Conservation (phyloP, 768 basidiomycete species). For the Lanmaoa rubissima region DNA sequence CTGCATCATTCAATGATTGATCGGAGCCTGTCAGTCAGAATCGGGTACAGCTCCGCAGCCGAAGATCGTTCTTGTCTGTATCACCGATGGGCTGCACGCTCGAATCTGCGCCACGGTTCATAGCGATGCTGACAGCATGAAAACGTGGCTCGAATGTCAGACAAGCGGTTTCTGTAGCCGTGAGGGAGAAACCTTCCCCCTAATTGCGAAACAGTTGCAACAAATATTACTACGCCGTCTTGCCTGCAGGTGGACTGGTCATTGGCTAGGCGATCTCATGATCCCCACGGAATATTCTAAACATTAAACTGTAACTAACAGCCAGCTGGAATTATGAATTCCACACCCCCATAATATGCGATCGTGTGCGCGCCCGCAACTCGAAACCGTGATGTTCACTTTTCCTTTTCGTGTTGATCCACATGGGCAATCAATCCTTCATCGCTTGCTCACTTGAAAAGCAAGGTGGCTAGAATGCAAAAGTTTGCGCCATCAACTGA, state of each 20-base stretch:
- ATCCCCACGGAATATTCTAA: not conserved
- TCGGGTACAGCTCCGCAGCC: not conserved
- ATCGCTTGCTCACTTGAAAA: not conserved
- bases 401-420: not conserved
- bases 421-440: not conserved
- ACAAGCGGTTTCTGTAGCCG: not conserved
- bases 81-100: not conserved
- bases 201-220: not conserved
- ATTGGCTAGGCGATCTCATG: not conserved
- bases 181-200: not conserved
- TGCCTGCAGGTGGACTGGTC: not conserved
- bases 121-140: no score
- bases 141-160: not conserved
- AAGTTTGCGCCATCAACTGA: not conserved
- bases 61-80: not conserved
- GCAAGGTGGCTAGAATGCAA: not conserved
- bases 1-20: conserved; percentile 2
- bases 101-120: no score
- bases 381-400: no score
- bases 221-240: no score
- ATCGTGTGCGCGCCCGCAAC: not conserved
- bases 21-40: not conserved
- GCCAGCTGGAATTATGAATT: not conserved
- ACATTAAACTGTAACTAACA: not conserved
- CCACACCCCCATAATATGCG: not conserved